Percentiles rank a stretch among this genome's conserved stretches.
Evolutionary conservation across 208 protist genomes (phyloP).

Genomic region (Trypanosoma mega): DNA sequence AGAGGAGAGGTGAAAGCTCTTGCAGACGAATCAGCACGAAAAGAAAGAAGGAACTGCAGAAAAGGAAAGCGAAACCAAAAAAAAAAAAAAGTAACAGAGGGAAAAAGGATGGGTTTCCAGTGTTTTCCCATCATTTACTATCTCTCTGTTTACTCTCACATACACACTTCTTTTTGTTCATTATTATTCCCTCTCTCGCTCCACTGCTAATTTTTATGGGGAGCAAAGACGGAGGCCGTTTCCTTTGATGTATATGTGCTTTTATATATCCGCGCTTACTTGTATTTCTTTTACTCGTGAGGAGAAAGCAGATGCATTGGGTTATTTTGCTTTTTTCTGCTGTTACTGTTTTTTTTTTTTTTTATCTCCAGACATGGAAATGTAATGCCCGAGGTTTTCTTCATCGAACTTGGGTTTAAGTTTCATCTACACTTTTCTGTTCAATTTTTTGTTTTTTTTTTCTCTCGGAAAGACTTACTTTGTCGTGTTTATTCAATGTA

Average conservation of each 20-base stretch:
- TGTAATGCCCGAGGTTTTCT: neutral
- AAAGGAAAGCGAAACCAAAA: slow-evolving; percentile 11
- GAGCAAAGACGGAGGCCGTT: too few relatives aligned
- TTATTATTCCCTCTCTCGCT: too few relatives aligned
- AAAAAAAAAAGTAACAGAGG: slow-evolving; percentile 10
- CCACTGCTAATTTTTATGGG: too few relatives aligned
- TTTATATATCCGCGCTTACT: too few relatives aligned
- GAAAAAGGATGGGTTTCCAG: neutral
- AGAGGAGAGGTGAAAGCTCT: neutral
- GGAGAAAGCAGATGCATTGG: too few relatives aligned
- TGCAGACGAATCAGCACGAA: neutral
- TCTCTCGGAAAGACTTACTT: too few relatives aligned
- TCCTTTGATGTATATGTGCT: too few relatives aligned
- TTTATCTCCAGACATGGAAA: neutral
- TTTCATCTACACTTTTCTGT: neutral
- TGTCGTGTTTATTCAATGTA: too few relatives aligned
- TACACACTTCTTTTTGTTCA: slow-evolving; percentile 3
- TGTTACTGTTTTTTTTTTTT: slow-evolving; percentile 15
- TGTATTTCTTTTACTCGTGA: too few relatives aligned
- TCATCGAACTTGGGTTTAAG: too few relatives aligned
- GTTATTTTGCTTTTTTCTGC: too few relatives aligned
- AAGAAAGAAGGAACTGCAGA: slow-evolving; percentile 10
- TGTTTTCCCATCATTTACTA: slow-evolving; percentile 4
- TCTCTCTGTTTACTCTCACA: too few relatives aligned
- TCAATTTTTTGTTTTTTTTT: slow-evolving; percentile 18